Conservation (phyloP, 2,329 filamentous ascomycete species). For the Aspergillus caelatus region DNA sequence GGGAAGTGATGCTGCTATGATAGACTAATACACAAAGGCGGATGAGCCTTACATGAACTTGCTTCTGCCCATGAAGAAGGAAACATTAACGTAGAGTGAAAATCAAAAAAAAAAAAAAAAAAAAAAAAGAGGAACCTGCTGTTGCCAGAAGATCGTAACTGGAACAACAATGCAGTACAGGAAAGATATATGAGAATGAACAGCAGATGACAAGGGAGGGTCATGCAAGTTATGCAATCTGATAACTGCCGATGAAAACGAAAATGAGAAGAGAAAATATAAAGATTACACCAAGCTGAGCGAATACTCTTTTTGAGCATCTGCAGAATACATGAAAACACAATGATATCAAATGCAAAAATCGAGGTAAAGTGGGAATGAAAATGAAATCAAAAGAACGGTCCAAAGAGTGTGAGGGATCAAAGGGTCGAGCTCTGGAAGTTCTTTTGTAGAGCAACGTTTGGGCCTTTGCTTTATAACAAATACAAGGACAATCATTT, state of each 20-base stretch:
- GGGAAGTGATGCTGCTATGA: slow-evolving; percentile 26
- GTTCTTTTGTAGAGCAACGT: not conserved
- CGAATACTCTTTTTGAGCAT: slow-evolving; percentile 17
- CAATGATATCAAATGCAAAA: slow-evolving; percentile 14
- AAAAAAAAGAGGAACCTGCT: slow-evolving; percentile 1
- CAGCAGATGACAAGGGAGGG: slow-evolving; percentile 22
- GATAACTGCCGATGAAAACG: slow-evolving; percentile 30
- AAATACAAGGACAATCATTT: slow-evolving; percentile 36
- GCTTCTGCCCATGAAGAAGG: slow-evolving; percentile 24
- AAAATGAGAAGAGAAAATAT: slow-evolving; percentile 21
- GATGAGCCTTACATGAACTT: slow-evolving; percentile 23
- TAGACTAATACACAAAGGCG: slow-evolving; percentile 33
- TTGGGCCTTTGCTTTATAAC: not conserved
- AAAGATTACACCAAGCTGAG: slow-evolving; percentile 16
- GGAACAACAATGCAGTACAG: slow-evolving; percentile 22
- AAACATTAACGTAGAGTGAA: slow-evolving; percentile 27
- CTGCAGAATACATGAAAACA: slow-evolving; percentile 17
- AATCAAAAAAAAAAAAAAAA: slow-evolving; percentile 10
- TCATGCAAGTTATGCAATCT: slow-evolving; percentile 30
- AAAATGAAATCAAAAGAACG: slow-evolving; percentile 14
- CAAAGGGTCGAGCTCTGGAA: not conserved
- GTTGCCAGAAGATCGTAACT: slow-evolving; percentile 32
- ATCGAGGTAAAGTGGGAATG: slow-evolving; percentile 13
- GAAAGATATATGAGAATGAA: slow-evolving; percentile 19
- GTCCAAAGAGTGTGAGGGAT: slow-evolving; percentile 20